These are phyloP conservation scores for Sugiyamaella boreocaroliniensis DNA, from an alignment of 805 yeast genomes.

Conservation along the genomic window DNA sequence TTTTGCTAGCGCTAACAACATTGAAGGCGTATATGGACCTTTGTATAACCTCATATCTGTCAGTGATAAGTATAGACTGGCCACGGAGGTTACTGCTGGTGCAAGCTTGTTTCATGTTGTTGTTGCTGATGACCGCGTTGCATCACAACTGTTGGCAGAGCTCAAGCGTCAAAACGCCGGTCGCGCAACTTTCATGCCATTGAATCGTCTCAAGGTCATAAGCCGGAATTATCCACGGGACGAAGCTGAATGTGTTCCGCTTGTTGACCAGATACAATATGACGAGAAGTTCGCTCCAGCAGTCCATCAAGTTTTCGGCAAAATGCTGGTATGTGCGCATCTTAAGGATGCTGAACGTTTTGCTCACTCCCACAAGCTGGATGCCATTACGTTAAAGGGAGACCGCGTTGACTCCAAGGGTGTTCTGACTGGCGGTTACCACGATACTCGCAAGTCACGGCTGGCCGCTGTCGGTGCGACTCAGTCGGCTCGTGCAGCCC, in stretches of 20 bases:
- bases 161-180: slow-evolving; percentile 65
- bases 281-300: slow-evolving; percentile 56
- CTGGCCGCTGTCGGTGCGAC: slow-evolving; percentile 61
- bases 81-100: slow-evolving; percentile 88
- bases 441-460: slow-evolving; percentile 61
- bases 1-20: slow-evolving; percentile 52
- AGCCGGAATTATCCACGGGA: slow-evolving; percentile 50
- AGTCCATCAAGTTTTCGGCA: slow-evolving; percentile 73
- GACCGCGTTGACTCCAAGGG: slow-evolving; percentile 83
- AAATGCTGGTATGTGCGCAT: slow-evolving; percentile 67
- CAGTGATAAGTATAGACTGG: slow-evolving; percentile 73
- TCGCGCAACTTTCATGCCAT: slow-evolving; percentile 84
- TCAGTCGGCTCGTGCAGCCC: slow-evolving; percentile 45
- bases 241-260: slow-evolving; percentile 61
- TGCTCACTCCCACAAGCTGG: slow-evolving; percentile 53
- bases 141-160: slow-evolving; percentile 70
- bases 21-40: slow-evolving; percentile 65
- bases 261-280: slow-evolving; percentile 65
- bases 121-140: slow-evolving; percentile 82
- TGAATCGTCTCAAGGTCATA: slow-evolving; percentile 54
- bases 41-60: slow-evolving; percentile 77
- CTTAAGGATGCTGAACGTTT: slow-evolving; percentile 62
- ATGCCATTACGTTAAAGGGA: slow-evolving; percentile 86
- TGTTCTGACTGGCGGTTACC: slow-evolving; percentile 80
- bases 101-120: slow-evolving; percentile 79